phyloP scores from a whole-genome alignment of 768 basidiomycete species.

The Gloeostereum incarnatum region DNA sequence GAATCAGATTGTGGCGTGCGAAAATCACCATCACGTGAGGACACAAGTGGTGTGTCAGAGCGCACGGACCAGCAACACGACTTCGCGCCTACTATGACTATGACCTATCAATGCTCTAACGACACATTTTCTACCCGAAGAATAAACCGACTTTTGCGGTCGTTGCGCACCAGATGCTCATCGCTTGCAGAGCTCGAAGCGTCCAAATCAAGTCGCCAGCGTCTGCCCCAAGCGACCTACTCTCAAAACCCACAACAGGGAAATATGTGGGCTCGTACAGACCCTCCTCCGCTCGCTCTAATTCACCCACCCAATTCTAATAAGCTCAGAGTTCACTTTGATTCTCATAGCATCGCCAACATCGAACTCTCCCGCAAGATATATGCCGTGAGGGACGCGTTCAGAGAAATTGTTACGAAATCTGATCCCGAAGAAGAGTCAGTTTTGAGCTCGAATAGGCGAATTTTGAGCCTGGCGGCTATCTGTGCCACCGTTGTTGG shows the following conservation, averaged over 20 bases:
- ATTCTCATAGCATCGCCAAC: slow-evolving; percentile 21
- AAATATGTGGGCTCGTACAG: slow-evolving; percentile 4
- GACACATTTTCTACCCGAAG: slow-evolving; percentile 13
- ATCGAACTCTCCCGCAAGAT: slow-evolving; percentile 37
- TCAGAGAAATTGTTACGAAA: slow-evolving; percentile 37
- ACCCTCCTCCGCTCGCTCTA: slow-evolving; percentile 22
- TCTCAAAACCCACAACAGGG: too few species aligned
- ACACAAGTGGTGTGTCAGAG: too few species aligned
- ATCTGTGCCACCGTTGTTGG: slow-evolving; percentile 41
- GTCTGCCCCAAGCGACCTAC: too few species aligned
- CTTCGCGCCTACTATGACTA: too few species aligned
- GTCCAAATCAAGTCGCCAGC: slow-evolving; percentile 1
- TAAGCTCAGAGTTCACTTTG: slow-evolving; percentile 21
- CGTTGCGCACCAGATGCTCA: slow-evolving; percentile 14
- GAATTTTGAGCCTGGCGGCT: slow-evolving; percentile 28
- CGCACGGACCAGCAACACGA: too few species aligned
- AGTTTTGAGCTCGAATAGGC: slow-evolving; percentile 4
- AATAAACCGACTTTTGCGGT: slow-evolving; percentile 15
- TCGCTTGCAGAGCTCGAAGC: slow-evolving; percentile 9
- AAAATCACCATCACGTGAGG: too few species aligned
- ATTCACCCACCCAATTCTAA: slow-evolving; percentile 26
- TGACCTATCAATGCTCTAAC: too few species aligned
- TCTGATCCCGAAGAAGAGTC: slow-evolving; percentile 12
- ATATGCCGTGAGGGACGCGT: slow-evolving; percentile 46
- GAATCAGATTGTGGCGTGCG: too few species aligned